phyloP scores from a whole-genome alignment of 352 stramenopile species.

The Aphanomyces euteiches region DNA sequence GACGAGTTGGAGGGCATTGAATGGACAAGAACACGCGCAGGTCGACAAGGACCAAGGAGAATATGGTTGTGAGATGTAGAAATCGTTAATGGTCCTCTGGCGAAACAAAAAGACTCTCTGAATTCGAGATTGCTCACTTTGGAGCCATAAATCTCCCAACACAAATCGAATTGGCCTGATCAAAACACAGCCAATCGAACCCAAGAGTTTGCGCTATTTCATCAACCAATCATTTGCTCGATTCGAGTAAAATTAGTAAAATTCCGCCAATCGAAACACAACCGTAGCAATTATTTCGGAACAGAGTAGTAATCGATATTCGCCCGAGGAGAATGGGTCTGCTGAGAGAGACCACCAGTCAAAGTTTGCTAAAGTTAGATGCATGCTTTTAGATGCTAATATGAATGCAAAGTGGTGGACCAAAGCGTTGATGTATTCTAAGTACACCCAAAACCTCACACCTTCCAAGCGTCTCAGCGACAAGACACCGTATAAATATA shows the following conservation, averaged over 20 bases:
- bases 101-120: no score
- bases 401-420: neutral
- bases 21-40: no score
- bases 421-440: neutral
- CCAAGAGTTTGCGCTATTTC: neutral
- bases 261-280: slow-evolving; percentile 3
- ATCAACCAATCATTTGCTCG: neutral
- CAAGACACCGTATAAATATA: neutral
- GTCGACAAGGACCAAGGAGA: no score
- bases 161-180: neutral
- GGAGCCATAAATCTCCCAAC: no score
- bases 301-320: neutral
- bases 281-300: slow-evolving; percentile 8
- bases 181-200: slow-evolving; percentile 5
- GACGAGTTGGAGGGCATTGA: no score
- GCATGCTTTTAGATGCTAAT: neutral
- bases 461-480: neutral
- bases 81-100: no score
- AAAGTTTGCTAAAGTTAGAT: neutral
- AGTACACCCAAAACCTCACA: neutral
- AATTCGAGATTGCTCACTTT: no score
- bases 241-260: neutral
- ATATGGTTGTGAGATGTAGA: no score
- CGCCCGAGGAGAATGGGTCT: neutral
- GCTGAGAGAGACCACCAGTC: neutral